Evolutionary conservation across 208 protist genomes (phyloP).

Genomic region (Leishmania lainsoni): DNA sequence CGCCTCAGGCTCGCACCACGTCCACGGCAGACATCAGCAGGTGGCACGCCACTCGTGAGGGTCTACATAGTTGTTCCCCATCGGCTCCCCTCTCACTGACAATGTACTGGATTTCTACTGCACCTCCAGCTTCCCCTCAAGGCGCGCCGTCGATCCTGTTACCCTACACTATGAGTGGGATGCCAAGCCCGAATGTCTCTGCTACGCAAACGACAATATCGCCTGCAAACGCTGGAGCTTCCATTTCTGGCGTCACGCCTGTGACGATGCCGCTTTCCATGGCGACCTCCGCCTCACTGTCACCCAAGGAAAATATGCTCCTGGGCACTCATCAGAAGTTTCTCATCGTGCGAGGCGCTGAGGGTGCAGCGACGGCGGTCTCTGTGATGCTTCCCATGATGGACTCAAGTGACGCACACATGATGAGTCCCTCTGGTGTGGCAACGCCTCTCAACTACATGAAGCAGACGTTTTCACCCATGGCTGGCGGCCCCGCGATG

Average conservation of each 20-base stretch:
- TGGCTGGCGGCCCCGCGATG: neutral
- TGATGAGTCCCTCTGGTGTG: neutral
- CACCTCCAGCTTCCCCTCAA: neutral
- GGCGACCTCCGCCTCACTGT: neutral
- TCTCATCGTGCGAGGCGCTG: neutral
- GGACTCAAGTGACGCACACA: neutral
- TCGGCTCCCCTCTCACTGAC: neutral
- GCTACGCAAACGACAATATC: neutral
- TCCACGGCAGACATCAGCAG: neutral
- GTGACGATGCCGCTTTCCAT: neutral
- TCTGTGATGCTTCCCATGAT: neutral
- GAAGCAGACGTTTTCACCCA: neutral
- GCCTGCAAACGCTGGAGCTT: neutral
- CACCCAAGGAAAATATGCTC: neutral
- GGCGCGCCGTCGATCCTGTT: neutral
- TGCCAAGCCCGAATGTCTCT: neutral
- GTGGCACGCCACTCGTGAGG: neutral
- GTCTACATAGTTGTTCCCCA: no score
- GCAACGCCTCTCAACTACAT: neutral
- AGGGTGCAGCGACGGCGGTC: neutral
- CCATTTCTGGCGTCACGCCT: neutral
- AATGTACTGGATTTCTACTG: constrained; percentile 4
- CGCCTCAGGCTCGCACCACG: neutral
- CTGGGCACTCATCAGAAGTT: neutral
- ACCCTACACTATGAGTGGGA: neutral